Evolutionary conservation across 1,284 basidiomycete genomes (phyloP).

Genomic region (Puccinia sorghi): DNA sequence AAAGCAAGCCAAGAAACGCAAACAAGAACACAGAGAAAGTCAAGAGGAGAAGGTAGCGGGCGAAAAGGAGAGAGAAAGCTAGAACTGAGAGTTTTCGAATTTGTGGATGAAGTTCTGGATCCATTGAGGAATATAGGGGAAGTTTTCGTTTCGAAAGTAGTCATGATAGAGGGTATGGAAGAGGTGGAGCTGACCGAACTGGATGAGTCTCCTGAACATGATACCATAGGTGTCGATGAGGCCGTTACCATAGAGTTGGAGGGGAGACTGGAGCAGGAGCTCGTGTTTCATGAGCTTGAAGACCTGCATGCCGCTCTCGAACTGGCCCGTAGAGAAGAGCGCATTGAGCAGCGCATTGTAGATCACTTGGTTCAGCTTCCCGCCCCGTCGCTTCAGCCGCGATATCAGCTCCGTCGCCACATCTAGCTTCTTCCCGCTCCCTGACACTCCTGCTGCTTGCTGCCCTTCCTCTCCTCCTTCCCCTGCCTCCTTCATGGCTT

Average conservation of each 20-base stretch:
- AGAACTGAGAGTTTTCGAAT: conserved; percentile 8
- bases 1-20: not conserved
- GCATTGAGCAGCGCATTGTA: conserved; percentile 24
- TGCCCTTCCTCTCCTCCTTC: not conserved
- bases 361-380: conserved; percentile 32
- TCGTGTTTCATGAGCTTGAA: conserved; percentile 17
- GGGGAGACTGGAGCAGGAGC: not conserved
- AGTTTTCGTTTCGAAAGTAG: not conserved
- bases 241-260: conserved; percentile 4
- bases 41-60: too few relatives aligned
- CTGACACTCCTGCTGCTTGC: not conserved
- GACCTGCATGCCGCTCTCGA: conserved; percentile 11
- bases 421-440: not conserved
- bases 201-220: conserved; percentile 26
- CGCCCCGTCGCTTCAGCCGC: not conserved
- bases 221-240: conserved; percentile 33
- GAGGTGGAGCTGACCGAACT: conserved; percentile 26
- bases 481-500: not conserved
- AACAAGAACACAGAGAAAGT: not conserved
- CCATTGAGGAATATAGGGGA: conserved; percentile 17
- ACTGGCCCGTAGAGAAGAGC: conserved; percentile 12
- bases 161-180: not conserved
- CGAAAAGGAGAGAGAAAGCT: not conserved
- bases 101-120: conserved; percentile 24
- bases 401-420: conserved; percentile 14